A percentile compares a stretch with the other conserved stretches of the same genome.
These are phyloP conservation scores for Geum urbanum DNA, from an alignment of 306 rosid species.

Conservation along the genomic window DNA sequence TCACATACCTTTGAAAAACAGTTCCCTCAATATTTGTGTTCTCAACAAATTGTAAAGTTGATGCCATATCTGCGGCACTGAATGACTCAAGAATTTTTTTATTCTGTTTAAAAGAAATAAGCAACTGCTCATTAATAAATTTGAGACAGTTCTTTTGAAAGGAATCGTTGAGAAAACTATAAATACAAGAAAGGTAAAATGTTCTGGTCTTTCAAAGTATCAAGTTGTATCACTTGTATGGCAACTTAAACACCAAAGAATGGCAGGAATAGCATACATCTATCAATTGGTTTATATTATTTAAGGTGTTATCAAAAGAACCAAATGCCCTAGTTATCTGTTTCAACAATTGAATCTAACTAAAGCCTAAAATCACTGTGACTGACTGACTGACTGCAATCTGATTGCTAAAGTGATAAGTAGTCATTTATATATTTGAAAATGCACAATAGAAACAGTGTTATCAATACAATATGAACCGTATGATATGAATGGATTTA, in stretches of 20 bases:
- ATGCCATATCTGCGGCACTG: conserved; percentile 53
- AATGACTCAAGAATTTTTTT: conserved; percentile 64
- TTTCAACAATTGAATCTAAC: conserved; percentile 9
- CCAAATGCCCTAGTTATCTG: neutral
- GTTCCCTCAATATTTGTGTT: conserved; percentile 54
- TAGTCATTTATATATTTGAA: neutral
- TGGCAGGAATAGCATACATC: neutral
- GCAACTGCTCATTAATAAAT: conserved; percentile 18
- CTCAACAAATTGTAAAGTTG: conserved; percentile 61
- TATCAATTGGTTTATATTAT: neutral
- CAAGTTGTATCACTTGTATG: conserved; percentile 6
- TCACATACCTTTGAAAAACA: conserved; percentile 62
- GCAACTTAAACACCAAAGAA: neutral
- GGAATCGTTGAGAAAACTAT: conserved; percentile 1
- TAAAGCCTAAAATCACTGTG: neutral
- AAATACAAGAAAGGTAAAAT: conserved; percentile 16
- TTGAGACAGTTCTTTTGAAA: neutral
- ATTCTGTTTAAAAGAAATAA: conserved; percentile 45
- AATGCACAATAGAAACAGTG: too few species aligned
- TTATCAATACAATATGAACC: too few species aligned
- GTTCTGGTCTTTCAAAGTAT: too few species aligned
- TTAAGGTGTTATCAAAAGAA: neutral
- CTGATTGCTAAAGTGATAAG: neutral
- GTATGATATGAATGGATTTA: conserved; percentile 30
- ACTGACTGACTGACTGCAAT: neutral